A percentile compares a stretch with the other conserved stretches of the same genome.
Evolutionary conservation across 2,329 filamentous ascomycete species (phyloP).

Genomic region (Xylariales sp.): DNA sequence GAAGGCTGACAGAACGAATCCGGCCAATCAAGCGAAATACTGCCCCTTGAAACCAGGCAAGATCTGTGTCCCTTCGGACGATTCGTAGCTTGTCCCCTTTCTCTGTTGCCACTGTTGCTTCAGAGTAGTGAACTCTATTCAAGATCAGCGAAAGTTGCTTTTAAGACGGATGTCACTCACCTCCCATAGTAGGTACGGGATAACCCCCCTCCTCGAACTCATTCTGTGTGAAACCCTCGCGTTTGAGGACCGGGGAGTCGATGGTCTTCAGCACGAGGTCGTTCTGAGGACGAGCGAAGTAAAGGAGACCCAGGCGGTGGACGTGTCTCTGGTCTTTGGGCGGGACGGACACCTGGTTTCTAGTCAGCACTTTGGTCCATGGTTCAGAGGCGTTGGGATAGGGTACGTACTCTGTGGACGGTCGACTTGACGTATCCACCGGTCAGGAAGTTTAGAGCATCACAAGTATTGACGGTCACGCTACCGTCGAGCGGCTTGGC

Average conservation of each 20-base stretch:
- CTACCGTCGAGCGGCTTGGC: slow-evolving; percentile 40
- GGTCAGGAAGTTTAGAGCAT: slow-evolving; percentile 41
- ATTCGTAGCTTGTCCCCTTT: slow-evolving; percentile 21
- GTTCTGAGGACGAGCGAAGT: slow-evolving; percentile 43
- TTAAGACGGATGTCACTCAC: slow-evolving; percentile 9
- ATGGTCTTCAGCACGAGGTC: slow-evolving; percentile 32
- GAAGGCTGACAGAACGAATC: too few relatives aligned
- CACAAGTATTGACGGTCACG: slow-evolving; percentile 44
- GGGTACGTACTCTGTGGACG: slow-evolving; percentile 24
- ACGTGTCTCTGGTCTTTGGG: slow-evolving; percentile 38
- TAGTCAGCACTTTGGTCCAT: too few relatives aligned
- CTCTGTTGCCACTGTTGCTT: slow-evolving; percentile 35
- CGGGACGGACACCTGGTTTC: slow-evolving; percentile 29
- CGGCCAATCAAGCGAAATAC: too few relatives aligned
- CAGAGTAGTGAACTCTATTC: slow-evolving; percentile 27
- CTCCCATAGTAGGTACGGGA: slow-evolving; percentile 29
- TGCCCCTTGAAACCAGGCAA: slow-evolving; percentile 29
- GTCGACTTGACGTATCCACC: slow-evolving; percentile 36
- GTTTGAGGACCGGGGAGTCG: slow-evolving; percentile 32
- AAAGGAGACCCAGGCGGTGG: slow-evolving; percentile 44
- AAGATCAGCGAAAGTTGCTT: neutral
- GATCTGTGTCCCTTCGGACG: slow-evolving; percentile 27
- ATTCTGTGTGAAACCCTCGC: slow-evolving; percentile 28
- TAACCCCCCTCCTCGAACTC: slow-evolving; percentile 32
- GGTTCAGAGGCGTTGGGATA: too few relatives aligned